Evolutionary conservation across 1,139 yeast species (phyloP).

Genomic region (Arxiozyma telluris): DNA sequence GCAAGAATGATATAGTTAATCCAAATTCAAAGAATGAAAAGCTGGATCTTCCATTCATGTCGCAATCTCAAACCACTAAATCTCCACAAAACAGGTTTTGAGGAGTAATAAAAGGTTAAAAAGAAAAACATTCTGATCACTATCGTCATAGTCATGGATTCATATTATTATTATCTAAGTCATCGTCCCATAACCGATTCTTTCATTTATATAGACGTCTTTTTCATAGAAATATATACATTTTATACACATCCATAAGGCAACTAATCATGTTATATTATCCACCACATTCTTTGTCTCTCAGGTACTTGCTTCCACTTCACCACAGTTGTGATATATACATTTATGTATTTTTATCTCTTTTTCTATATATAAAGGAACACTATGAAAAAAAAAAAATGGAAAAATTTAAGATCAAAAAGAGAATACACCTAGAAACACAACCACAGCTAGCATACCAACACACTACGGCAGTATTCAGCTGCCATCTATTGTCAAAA

Average conservation of each 20-base stretch:
- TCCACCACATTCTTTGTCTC: neutral
- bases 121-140: too few relatives aligned
- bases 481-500: neutral
- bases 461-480: neutral
- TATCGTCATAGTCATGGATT: too few relatives aligned
- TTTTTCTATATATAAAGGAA: too few relatives aligned
- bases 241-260: neutral
- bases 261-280: too few relatives aligned
- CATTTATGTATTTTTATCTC: too few relatives aligned
- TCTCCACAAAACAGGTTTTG: neutral
- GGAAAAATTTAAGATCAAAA: neutral
- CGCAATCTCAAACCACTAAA: neutral
- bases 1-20: neutral
- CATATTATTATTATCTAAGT: neutral
- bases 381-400: too few relatives aligned
- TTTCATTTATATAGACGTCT: neutral
- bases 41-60: slow-evolving; percentile 7
- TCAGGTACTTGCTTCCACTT: neutral
- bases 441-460: neutral
- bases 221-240: neutral
- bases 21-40: slow-evolving; percentile 1
- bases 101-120: neutral
- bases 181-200: neutral
- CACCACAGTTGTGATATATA: neutral
- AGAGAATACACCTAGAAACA: neutral